Conservation (phyloP, 2,329 filamentous ascomycete species). For the Trichophyton verrucosum region DNA sequence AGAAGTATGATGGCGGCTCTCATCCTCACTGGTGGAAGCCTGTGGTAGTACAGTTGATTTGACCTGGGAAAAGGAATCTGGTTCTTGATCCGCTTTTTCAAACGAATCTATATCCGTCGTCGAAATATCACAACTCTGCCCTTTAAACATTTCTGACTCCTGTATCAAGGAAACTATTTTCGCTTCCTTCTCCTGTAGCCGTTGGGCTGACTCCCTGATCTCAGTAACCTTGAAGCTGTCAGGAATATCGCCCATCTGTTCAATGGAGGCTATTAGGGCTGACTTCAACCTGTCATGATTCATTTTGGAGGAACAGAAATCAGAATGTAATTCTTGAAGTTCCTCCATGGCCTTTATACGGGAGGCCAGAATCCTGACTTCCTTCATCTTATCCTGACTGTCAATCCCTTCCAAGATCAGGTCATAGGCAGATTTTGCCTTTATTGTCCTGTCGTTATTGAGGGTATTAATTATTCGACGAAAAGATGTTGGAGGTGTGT, state of each 20-base stretch:
- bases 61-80: neutral
- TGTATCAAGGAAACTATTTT: slow-evolving; percentile 25
- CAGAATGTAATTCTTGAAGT: slow-evolving; percentile 20
- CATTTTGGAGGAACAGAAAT: slow-evolving; percentile 19
- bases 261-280: slow-evolving; percentile 25
- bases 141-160: slow-evolving; percentile 20
- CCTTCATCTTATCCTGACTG: slow-evolving; percentile 23
- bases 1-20: neutral
- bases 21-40: neutral
- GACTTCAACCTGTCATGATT: slow-evolving; percentile 26
- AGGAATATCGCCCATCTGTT: slow-evolving; percentile 23
- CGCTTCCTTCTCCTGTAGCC: slow-evolving; percentile 24
- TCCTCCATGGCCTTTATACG: slow-evolving; percentile 29
- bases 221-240: slow-evolving; percentile 23
- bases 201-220: slow-evolving; percentile 22
- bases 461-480: slow-evolving; percentile 20
- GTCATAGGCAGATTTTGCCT: slow-evolving; percentile 28
- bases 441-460: slow-evolving; percentile 21
- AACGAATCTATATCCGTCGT: slow-evolving; percentile 6
- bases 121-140: neutral
- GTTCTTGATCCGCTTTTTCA: neutral
- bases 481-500: slow-evolving; percentile 19
- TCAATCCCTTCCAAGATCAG: slow-evolving; percentile 25
- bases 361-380: slow-evolving; percentile 25
- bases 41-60: neutral